Conservation (phyloP, 306 rosid species). For the Ochetophila trinervis region DNA sequence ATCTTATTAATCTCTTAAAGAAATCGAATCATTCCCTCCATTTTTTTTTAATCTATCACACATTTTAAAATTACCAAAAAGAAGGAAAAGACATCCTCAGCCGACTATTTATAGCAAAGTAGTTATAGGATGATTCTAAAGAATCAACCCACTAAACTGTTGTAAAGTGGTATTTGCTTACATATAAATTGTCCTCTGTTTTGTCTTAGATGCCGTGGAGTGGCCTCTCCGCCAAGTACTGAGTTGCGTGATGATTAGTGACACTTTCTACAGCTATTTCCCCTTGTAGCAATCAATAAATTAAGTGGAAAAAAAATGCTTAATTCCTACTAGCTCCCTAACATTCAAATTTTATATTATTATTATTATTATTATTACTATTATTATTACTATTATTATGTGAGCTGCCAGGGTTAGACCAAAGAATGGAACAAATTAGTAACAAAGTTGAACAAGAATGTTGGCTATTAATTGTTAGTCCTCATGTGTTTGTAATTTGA, state of each 20-base stretch:
- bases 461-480: slow-evolving; percentile 10
- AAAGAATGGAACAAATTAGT: not conserved
- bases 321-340: not conserved
- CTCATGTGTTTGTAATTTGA: slow-evolving; percentile 17
- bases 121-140: not conserved
- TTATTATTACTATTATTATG: too few relatives aligned
- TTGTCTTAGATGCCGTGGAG: not conserved
- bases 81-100: not conserved
- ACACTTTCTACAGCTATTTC: not conserved
- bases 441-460: not conserved
- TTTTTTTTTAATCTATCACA: not conserved
- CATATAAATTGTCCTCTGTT: not conserved
- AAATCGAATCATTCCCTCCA: slow-evolving; percentile 2
- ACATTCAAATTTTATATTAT: not conserved
- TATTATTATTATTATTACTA: too few relatives aligned
- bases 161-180: not conserved
- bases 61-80: not conserved
- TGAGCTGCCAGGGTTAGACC: not conserved
- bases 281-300: slow-evolving; percentile 1
- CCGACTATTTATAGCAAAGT: not conserved
- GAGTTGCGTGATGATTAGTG: not conserved
- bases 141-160: not conserved
- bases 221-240: too few relatives aligned
- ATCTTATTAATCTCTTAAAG: not conserved
- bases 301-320: too few relatives aligned